Evolutionary conservation across 768 basidiomycete genomes (phyloP).

Genomic region (Pleurotus platypus): DNA sequence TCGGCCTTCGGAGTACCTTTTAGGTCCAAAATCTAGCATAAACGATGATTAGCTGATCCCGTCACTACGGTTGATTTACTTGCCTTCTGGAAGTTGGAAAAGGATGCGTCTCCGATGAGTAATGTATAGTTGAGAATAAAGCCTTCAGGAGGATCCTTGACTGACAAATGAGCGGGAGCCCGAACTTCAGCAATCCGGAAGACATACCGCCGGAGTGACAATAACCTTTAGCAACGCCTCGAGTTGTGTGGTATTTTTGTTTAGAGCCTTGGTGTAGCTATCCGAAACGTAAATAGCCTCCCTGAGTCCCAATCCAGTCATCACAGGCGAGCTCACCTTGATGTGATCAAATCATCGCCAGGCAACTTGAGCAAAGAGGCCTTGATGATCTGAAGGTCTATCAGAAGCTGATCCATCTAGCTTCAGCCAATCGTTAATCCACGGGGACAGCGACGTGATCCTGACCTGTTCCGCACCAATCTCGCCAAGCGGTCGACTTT

Average conservation of each 20-base stretch:
- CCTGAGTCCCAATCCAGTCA: background rate
- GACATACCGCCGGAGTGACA: conserved; percentile 81
- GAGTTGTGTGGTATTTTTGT: conserved; percentile 74
- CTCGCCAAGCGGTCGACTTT: conserved; percentile 86
- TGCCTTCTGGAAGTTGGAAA: conserved; percentile 98
- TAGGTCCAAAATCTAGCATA: conserved; percentile 79
- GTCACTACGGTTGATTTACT: conserved; percentile 2
- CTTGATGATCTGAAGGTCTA: conserved; percentile 88
- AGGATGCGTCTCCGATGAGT: conserved; percentile 90
- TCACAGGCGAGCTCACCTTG: conserved; percentile 39
- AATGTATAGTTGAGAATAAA: conserved; percentile 96
- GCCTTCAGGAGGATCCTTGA: conserved; percentile 86
- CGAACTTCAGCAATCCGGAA: background rate
- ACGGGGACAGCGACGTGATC: background rate
- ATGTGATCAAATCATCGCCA: conserved; percentile 56
- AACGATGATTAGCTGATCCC: background rate
- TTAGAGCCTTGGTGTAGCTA: conserved; percentile 82
- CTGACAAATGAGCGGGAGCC: background rate
- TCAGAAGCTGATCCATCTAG: conserved; percentile 57
- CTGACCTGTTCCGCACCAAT: conserved; percentile 91
- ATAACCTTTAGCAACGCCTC: conserved; percentile 96
- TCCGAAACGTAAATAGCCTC: background rate
- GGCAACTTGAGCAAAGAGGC: conserved; percentile 80
- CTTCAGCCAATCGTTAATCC: background rate
- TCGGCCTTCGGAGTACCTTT: conserved; percentile 86